A percentile compares a stretch with the other conserved stretches of the same genome.
These are phyloP conservation scores for Pleurotus pulmonarius DNA, from an alignment of 768 basidiomycete genomes.

Conservation along the genomic window DNA sequence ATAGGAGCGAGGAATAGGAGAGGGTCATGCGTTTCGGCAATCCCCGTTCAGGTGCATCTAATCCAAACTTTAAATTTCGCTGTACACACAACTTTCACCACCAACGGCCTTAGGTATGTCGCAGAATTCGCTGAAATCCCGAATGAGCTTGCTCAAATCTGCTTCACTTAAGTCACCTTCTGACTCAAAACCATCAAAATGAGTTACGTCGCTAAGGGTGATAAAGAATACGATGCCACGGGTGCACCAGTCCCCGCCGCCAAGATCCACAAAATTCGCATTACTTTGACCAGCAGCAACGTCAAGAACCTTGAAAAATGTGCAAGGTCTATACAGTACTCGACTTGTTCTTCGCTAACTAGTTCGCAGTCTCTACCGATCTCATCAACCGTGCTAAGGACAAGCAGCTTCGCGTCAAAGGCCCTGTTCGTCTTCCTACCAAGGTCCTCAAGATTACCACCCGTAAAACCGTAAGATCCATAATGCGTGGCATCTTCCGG, in stretches of 20 bases:
- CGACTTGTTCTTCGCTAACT: background rate
- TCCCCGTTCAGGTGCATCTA: background rate
- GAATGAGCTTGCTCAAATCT: too few species aligned
- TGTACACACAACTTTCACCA: constrained; percentile 8
- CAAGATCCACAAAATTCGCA: constrained; percentile 98
- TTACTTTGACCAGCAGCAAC: constrained; percentile 97
- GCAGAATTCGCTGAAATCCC: background rate
- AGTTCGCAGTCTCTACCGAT: constrained; percentile 80
- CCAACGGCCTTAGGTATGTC: constrained; percentile 11
- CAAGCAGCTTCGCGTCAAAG: constrained; percentile 98
- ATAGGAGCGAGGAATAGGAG: too few species aligned
- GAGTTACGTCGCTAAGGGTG: constrained; percentile 99
- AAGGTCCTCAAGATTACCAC: constrained; percentile 99
- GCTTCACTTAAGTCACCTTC: constrained; percentile 64
- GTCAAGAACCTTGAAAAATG: constrained; percentile 99
- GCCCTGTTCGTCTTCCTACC: constrained; percentile 97
- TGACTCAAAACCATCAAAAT: constrained; percentile 66
- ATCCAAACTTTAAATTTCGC: constrained; percentile 7
- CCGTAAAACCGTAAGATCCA: constrained; percentile 84
- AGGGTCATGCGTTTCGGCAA: background rate
- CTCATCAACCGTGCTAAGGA: constrained; percentile 99
- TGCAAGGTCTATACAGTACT: constrained; percentile 26
- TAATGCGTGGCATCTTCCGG: background rate
- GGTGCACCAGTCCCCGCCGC: constrained; percentile 81
- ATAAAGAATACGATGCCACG: constrained; percentile 96